A percentile compares a stretch with the other conserved stretches of the same genome.
Evolutionary conservation across 139 green algal species (phyloP).

Genomic region (Closterium sp.): DNA sequence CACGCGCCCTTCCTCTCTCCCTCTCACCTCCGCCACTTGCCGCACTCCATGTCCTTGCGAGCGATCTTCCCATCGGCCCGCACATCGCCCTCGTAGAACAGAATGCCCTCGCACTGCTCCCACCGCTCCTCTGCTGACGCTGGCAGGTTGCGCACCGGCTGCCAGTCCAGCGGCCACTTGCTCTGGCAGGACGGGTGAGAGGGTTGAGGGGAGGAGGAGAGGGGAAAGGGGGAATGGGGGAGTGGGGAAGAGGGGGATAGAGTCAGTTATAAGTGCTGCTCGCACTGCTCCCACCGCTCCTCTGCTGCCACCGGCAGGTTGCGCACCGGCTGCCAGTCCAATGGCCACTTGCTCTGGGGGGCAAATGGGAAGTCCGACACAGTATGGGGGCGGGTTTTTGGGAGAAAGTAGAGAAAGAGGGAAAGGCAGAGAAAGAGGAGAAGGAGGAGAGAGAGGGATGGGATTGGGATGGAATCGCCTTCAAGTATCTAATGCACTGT

Average conservation of each 20-base stretch:
- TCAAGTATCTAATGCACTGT: no score
- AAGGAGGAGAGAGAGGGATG: no score
- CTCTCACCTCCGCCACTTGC: slow-evolving; percentile 35
- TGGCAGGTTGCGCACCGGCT: background rate
- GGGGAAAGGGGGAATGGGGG: no score
- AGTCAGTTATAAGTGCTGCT: no score
- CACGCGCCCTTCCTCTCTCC: no score
- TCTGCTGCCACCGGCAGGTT: background rate
- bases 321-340: slow-evolving; percentile 7
- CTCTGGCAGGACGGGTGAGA: no score
- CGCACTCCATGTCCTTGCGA: slow-evolving; percentile 2
- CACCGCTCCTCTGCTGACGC: slow-evolving; percentile 16
- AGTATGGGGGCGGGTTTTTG: no score
- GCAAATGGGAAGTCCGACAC: no score
- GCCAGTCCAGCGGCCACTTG: slow-evolving; percentile 16
- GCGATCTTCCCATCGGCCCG: background rate
- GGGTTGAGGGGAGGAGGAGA: no score
- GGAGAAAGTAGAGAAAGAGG: background rate
- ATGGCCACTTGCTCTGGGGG: slow-evolving; percentile 17
- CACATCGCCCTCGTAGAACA: slow-evolving; percentile 20
- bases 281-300: slow-evolving; percentile 36
- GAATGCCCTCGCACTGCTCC: slow-evolving; percentile 14
- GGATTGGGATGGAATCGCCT: no score
- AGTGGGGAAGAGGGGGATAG: no score
- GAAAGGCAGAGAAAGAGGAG: no score